These are phyloP conservation scores for Echeveria elegans DNA, from an alignment of 164 flowering plant genomes.

Conservation along the genomic window DNA sequence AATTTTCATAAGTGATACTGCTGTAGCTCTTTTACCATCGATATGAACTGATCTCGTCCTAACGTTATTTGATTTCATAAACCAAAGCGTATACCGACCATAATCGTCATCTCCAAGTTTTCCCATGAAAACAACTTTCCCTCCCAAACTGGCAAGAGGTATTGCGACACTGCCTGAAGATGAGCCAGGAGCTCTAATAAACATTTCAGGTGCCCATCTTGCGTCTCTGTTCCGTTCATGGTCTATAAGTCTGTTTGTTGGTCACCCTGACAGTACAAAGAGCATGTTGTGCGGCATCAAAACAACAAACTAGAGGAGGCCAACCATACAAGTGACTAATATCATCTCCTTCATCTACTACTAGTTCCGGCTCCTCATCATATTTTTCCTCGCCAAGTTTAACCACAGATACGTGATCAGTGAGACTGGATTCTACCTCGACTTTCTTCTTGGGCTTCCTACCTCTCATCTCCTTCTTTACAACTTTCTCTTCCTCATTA, in stretches of 20 bases:
- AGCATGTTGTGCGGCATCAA: slow-evolving; percentile 80
- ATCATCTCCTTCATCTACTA: slow-evolving; percentile 48
- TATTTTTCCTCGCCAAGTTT: slow-evolving; percentile 17
- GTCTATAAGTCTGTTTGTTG: slow-evolving; percentile 71
- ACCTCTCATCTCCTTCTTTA: slow-evolving; percentile 29
- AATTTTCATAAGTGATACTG: slow-evolving; percentile 61
- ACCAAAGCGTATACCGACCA: slow-evolving; percentile 63
- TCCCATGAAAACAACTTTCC: slow-evolving; percentile 90
- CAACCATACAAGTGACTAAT: slow-evolving; percentile 64
- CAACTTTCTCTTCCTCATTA: slow-evolving; percentile 21
- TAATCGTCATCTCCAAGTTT: slow-evolving; percentile 79
- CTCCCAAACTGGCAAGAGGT: slow-evolving; percentile 73
- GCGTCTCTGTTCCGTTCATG: slow-evolving; percentile 53
- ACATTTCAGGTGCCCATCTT: slow-evolving; percentile 58
- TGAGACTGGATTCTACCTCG: slow-evolving; percentile 22
- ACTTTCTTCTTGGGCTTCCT: slow-evolving; percentile 33
- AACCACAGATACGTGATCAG: slow-evolving; percentile 27
- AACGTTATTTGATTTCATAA: slow-evolving; percentile 52
- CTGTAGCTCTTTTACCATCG: slow-evolving; percentile 44
- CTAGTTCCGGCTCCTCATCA: slow-evolving; percentile 30
- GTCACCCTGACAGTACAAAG: slow-evolving; percentile 86
- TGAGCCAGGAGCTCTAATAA: slow-evolving; percentile 68
- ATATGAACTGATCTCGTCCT: slow-evolving; percentile 64
- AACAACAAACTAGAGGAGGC: slow-evolving; percentile 96
- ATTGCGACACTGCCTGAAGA: slow-evolving; percentile 64